Percentiles rank a stretch among this genome's conserved stretches.
These are phyloP conservation scores for Schrenkiella parvula DNA, from an alignment of 345 rosid genomes.

Conservation along the genomic window DNA sequence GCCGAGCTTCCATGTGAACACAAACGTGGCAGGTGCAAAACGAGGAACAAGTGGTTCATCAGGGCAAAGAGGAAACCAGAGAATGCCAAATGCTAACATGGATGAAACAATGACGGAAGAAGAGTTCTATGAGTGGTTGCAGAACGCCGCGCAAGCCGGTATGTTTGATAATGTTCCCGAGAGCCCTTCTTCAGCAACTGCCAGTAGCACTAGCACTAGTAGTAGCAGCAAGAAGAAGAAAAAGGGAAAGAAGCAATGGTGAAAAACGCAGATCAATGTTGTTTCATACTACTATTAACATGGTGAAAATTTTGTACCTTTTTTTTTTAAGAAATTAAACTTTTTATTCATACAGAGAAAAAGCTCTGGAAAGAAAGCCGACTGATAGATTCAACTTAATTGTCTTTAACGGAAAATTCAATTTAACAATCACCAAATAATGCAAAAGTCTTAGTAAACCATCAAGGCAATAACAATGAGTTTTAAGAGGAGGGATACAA, in stretches of 20 bases:
- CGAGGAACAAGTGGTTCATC: slow-evolving; percentile 54
- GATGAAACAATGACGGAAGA: slow-evolving; percentile 90
- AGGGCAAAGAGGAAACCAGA: slow-evolving; percentile 49
- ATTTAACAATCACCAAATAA: background rate
- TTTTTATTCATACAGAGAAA: background rate
- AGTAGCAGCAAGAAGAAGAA: slow-evolving; percentile 65
- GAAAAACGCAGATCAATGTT: slow-evolving; percentile 6
- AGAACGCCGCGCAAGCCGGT: slow-evolving; percentile 76
- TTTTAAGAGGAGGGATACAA: background rate
- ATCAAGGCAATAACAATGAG: background rate
- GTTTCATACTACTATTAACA: background rate
- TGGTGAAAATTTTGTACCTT: slow-evolving; percentile 28
- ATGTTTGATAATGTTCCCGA: slow-evolving; percentile 45
- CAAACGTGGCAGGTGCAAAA: slow-evolving; percentile 52
- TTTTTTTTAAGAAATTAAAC: background rate
- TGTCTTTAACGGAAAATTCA: background rate
- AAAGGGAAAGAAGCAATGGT: slow-evolving; percentile 82
- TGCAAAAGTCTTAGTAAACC: background rate
- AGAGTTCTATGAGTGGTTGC: slow-evolving; percentile 76
- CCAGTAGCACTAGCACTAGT: slow-evolving; percentile 27
- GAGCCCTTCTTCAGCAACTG: slow-evolving; percentile 41
- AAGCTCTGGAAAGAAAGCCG: background rate
- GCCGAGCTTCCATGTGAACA: slow-evolving; percentile 95
- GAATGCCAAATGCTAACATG: slow-evolving; percentile 46
- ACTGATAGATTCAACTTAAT: background rate